Base-by-base conservation (phyloP, 331 rosid genomes). In the Cydonia oblonga region DNA sequence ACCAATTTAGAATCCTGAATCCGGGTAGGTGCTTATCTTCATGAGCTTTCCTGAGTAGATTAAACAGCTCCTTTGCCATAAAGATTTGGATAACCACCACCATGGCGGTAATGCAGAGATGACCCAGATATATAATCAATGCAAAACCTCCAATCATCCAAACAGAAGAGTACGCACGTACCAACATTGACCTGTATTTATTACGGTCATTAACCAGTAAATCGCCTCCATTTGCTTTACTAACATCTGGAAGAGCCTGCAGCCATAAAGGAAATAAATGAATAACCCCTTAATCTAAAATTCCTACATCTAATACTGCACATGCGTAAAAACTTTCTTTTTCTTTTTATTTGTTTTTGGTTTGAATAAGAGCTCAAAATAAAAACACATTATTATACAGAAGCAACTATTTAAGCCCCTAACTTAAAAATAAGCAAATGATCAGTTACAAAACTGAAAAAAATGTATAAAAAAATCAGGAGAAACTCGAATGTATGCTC, bases 131-230 rank as follows among this genome's bases (percentile, higher is more conserved):
- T 58, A 95, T 87, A 59, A 86, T 78, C 46, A 91, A 76, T 3
- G 66, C 93, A 88, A 95, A 95, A 49, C 99, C 96, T 71, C 93
- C 99, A 76, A 95, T 95, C 99, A 95, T 95, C 99, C 99, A 95
- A 74, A 95, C 25, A 14, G 97, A 76, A 66, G 99, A 95, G 81
- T 86, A 82, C 40, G 96, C 86, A 66, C 99, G 96, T 71, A 89
- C 86, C 88, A 68, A 78, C 96, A 95, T 88, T 51, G 97, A 84
- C 80, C 78, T 90, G 90, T 95, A 95, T 78, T 95, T 95, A 81
- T 87, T 87, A 65, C 73, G 75, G 75, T 95, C 99, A 79, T 95
- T 7, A 76, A 89, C 97, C 78, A 95, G 99, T 71, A 95, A 83
- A 76, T 70, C 69, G 46, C 73, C 68, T 62, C 90, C 99, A 75